These are phyloP conservation scores for Cadophora sp. DNA, from an alignment of 2,329 filamentous ascomycete species.

Conservation along the genomic window DNA sequence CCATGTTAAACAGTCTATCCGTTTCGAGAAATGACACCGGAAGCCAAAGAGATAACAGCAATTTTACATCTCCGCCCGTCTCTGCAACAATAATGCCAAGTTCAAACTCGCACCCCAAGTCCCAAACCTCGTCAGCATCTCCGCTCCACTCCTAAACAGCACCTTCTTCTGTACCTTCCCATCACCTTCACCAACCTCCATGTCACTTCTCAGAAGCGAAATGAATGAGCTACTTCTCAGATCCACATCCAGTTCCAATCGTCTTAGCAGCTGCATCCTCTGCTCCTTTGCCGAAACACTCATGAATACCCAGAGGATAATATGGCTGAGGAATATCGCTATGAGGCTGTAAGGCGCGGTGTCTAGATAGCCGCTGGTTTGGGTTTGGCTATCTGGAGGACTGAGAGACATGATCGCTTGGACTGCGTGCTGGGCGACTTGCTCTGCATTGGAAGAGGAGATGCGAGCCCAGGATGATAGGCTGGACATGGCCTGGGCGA, in stretches of 20 bases:
- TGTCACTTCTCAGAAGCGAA: conserved; percentile 20
- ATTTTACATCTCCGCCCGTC: conserved; percentile 30
- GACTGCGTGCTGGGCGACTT: conserved; percentile 30
- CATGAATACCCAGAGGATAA: conserved; percentile 36
- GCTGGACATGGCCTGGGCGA: conserved; percentile 28
- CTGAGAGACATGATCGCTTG: conserved; percentile 29
- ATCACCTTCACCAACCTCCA: conserved; percentile 13
- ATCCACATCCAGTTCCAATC: conserved; percentile 7
- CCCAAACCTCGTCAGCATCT: conserved; percentile 34
- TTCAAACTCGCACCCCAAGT: conserved; percentile 38
- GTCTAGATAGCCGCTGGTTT: conserved; percentile 19
- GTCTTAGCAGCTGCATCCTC: conserved; percentile 19
- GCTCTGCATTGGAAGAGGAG: conserved; percentile 27
- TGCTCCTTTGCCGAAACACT: conserved; percentile 24
- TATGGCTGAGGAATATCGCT: conserved; percentile 35
- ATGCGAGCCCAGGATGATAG: conserved; percentile 29
- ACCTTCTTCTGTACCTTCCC: conserved; percentile 22
- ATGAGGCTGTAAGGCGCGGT: conserved; percentile 34
- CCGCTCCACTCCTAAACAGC: conserved; percentile 36
- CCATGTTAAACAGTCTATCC: too few species aligned
- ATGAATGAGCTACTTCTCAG: conserved; percentile 27
- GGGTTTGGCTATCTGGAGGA: conserved; percentile 10
- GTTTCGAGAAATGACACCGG: too few species aligned
- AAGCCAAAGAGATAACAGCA: background rate
- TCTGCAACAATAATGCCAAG: conserved; percentile 34